These are phyloP conservation scores for Nitzschia sp. DNA, from an alignment of 108 stramenopile genomes.

Conservation along the genomic window DNA sequence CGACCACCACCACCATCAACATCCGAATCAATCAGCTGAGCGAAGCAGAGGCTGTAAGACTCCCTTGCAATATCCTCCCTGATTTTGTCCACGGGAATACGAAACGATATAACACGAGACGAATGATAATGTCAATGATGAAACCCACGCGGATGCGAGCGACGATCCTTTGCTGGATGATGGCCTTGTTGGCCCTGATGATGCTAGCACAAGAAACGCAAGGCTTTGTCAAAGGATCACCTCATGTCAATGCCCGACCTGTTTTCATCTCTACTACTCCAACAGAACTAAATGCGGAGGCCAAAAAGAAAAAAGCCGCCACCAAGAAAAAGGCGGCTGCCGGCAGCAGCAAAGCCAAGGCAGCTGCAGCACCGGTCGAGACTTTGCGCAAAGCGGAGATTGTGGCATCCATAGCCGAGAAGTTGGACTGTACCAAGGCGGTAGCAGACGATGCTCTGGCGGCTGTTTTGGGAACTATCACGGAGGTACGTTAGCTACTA, in stretches of 20 bases:
- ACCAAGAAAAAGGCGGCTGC: constrained; percentile 16
- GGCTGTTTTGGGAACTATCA: constrained; percentile 74
- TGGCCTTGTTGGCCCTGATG: not conserved
- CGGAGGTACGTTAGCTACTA: constrained; percentile 49
- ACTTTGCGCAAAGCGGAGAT: constrained; percentile 82
- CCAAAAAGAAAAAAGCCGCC: constrained; percentile 24
- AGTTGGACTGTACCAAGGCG: constrained; percentile 77
- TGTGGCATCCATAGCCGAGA: constrained; percentile 66
- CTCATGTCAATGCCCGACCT: not conserved
- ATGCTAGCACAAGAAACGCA: constrained; percentile 3
- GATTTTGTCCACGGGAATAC: too few relatives aligned
- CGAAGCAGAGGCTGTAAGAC: too few relatives aligned
- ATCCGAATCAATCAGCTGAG: too few relatives aligned
- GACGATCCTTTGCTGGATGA: too few relatives aligned
- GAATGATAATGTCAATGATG: too few relatives aligned
- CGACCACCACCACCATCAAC: too few relatives aligned
- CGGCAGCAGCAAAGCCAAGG: not conserved
- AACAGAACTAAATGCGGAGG: constrained; percentile 5
- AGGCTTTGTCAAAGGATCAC: constrained; percentile 9
- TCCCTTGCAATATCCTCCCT: too few relatives aligned
- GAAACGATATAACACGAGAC: too few relatives aligned
- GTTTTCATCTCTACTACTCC: not conserved
- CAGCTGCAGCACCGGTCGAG: constrained; percentile 14
- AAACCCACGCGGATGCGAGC: too few relatives aligned
- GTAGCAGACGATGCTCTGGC: constrained; percentile 71